Percentiles rank a stretch among this genome's conserved stretches.
Evolutionary conservation across 1,284 basidiomycete genomes (phyloP).

Genomic region (Ganoderma lucidum): DNA sequence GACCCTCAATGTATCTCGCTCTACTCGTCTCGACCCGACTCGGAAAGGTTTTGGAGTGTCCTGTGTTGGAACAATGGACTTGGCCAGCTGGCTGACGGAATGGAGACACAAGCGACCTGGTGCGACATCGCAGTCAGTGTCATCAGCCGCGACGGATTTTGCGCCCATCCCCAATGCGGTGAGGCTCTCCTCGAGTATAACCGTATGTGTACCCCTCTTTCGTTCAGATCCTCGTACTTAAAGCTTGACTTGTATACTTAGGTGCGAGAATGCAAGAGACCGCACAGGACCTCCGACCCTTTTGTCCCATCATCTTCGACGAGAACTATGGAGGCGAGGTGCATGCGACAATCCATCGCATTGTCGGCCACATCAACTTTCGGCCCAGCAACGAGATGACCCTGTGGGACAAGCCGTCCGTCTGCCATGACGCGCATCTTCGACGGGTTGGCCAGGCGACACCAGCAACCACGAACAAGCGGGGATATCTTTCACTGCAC

Average conservation of each 20-base stretch:
- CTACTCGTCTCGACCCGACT: slow-evolving; percentile 1
- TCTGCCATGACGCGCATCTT: background rate
- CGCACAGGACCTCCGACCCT: background rate
- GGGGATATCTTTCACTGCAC: slow-evolving; percentile 1
- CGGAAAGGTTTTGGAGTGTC: slow-evolving; percentile 10
- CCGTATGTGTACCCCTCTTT: slow-evolving; percentile 4
- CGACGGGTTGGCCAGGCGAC: background rate
- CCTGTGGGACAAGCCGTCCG: background rate
- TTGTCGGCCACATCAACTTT: background rate
- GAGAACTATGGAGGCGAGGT: background rate
- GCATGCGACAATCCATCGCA: background rate
- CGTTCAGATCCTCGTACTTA: background rate
- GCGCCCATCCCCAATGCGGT: slow-evolving; percentile 12
- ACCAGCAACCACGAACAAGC: background rate
- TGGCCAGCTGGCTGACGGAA: background rate
- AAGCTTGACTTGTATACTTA: background rate
- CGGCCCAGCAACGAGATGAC: background rate
- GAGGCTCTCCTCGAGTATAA: slow-evolving; percentile 18
- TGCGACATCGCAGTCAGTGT: slow-evolving; percentile 11
- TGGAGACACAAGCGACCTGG: background rate
- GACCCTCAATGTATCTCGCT: background rate
- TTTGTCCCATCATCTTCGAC: background rate
- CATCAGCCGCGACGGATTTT: slow-evolving; percentile 8
- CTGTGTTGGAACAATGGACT: slow-evolving; percentile 9
- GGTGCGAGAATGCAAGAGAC: slow-evolving; percentile 9